Base-by-base conservation (phyloP, 2,329 filamentous ascomycete genomes). In the Lachnellula hyalina region DNA sequence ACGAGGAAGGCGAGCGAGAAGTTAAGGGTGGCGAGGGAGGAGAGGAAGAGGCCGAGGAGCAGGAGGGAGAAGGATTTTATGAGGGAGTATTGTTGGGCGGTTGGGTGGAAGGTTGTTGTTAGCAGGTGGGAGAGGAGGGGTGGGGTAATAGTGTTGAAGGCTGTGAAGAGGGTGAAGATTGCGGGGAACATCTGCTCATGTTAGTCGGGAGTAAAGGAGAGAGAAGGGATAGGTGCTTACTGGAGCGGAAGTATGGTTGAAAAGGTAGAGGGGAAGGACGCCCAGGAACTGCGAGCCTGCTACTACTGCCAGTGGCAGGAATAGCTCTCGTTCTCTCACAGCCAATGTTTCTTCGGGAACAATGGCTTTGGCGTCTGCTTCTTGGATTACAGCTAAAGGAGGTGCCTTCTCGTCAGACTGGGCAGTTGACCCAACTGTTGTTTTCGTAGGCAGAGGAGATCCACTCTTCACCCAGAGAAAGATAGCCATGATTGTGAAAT, bases 401-500 rank as follows among this genome's bases (percentile, higher is more conserved):
- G 62, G 58, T 44, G 71, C 67, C 52, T 74, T 68, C 34, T 70
- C 67, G 6, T 67, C 66, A 12, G 68, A 64, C 50, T 70, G 64
- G 9, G 62, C 61, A n/a, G 47, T 50, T 1, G 55, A 57, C 17
- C 59, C 54, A 12, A 52, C 42, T 17, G 61, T 60, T 12, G 34
- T n/a, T 11, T 55, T 51, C 3, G 51, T 21, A 17, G 41, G 41
- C 9, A 25, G 44, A 12, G 63, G 64, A 19, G 63, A 80, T 1
- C 93, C 93, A 65, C 90, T 96, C 71, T 89, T 85, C 15, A 96
- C 80, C 94, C 94, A 99, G n/a, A 96, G 77, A 15, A 86, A 86
- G 63, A 97, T 93, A 5, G 93, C 90, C 77, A 93, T 96, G 69
- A 99, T 93, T 32, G 89, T 96, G 68, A 97, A 97, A 70, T 92